Conservation (phyloP, 805 yeast species). For the Metschnikowia reukaufii region DNA sequence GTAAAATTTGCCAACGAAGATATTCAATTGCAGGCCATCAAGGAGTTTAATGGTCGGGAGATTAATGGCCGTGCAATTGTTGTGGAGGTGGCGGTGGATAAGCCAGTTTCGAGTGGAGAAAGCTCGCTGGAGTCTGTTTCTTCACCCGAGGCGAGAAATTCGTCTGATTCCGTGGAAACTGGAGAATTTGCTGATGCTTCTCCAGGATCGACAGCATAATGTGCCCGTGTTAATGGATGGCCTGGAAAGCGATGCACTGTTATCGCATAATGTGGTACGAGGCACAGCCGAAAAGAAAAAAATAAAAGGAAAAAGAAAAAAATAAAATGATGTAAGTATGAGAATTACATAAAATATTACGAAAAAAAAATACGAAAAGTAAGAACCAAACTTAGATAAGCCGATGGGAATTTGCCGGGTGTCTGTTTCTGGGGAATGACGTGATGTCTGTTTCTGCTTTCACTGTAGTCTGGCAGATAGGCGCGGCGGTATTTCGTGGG, state of each 20-base stretch:
- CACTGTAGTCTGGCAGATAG: not conserved
- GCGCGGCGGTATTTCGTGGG: not conserved
- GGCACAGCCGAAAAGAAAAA: not conserved
- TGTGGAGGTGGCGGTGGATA: slow-evolving; percentile 73
- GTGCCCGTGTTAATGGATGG: too few relatives aligned
- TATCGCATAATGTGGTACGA: not conserved
- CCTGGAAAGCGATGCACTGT: too few relatives aligned
- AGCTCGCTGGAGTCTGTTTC: slow-evolving; percentile 5
- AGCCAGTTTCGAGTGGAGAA: slow-evolving; percentile 29
- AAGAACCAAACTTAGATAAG: too few relatives aligned
- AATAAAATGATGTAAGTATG: too few relatives aligned
- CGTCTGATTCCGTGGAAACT: slow-evolving; percentile 1
- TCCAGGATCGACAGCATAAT: not conserved
- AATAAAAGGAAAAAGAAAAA: too few relatives aligned
- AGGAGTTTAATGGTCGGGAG: slow-evolving; percentile 60
- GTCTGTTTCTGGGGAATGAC: too few relatives aligned
- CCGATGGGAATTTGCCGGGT: too few relatives aligned
- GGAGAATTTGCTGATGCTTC: slow-evolving; percentile 9
- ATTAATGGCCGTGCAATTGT: slow-evolving; percentile 64
- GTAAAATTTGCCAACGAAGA: slow-evolving; percentile 60
- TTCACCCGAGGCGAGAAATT: slow-evolving; percentile 1
- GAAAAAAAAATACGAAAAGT: too few relatives aligned
- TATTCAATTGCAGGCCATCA: slow-evolving; percentile 69
- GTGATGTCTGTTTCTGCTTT: too few relatives aligned
- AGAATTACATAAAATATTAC: too few relatives aligned